Evolutionary conservation across 805 yeast genomes (phyloP).

Genomic region (Lipomyces kockii): DNA sequence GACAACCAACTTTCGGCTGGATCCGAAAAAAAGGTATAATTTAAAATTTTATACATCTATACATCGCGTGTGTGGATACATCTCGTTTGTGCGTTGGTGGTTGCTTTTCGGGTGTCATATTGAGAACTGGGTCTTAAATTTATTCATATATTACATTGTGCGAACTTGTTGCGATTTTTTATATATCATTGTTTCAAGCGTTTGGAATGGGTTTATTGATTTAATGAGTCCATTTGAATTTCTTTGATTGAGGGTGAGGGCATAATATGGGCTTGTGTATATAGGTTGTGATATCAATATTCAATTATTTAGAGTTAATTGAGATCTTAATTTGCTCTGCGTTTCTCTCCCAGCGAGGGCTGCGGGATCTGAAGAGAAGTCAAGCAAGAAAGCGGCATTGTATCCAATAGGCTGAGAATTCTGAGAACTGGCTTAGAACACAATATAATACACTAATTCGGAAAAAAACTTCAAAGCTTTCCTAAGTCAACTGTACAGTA

Average conservation of each 20-base stretch:
- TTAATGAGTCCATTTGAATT: background rate
- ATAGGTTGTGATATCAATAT: too few relatives aligned
- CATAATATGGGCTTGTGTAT: too few relatives aligned
- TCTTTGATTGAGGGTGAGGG: background rate
- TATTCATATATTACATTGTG: background rate
- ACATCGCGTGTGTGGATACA: background rate
- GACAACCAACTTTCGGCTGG: slow-evolving; percentile 10
- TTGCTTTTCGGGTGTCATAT: background rate
- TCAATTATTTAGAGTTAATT: too few relatives aligned
- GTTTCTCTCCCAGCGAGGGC: too few relatives aligned
- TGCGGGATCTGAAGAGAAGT: too few relatives aligned
- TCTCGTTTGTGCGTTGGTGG: slow-evolving; percentile 2
- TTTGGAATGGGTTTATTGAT: background rate
- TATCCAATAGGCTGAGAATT: too few relatives aligned
- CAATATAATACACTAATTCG: too few relatives aligned
- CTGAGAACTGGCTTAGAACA: too few relatives aligned
- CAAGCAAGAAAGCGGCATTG: too few relatives aligned
- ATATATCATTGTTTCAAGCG: background rate
- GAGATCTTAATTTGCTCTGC: too few relatives aligned
- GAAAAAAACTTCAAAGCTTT: too few relatives aligned
- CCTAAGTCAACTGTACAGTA: too few relatives aligned
- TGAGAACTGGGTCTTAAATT: background rate
- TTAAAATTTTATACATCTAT: background rate
- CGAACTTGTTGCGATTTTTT: background rate
- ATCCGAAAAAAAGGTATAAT: background rate